These are phyloP conservation scores for Colletotrichum melonis DNA, from an alignment of 2,329 filamentous ascomycete species.

Conservation along the genomic window DNA sequence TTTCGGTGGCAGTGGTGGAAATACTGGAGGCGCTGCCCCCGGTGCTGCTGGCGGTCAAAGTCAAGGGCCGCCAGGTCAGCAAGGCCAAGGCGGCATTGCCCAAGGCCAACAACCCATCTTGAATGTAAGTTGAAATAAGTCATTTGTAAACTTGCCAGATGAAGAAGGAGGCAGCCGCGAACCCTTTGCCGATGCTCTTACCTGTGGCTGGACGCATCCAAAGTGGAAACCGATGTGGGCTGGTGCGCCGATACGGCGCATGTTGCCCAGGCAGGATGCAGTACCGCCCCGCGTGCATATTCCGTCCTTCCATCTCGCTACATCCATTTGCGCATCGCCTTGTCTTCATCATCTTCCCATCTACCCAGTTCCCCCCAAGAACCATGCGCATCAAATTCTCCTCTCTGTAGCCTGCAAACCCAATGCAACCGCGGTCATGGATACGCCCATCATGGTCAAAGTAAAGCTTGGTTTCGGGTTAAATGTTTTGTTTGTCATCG, in stretches of 20 bases:
- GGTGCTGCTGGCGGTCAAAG: conserved; percentile 66
- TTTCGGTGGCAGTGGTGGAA: conserved; percentile 29
- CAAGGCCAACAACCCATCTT: conserved; percentile 75
- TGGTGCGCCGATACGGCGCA: conserved; percentile 33
- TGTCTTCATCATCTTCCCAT: conserved; percentile 16
- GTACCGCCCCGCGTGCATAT: conserved; percentile 25
- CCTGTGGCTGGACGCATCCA: conserved; percentile 30
- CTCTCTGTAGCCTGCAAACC: not conserved
- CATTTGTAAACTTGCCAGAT: conserved; percentile 9
- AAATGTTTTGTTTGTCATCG: not conserved
- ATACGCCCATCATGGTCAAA: conserved; percentile 23
- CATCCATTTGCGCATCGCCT: not conserved
- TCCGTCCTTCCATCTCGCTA: not conserved
- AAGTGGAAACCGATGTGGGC: conserved; percentile 36
- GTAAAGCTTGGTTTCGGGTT: conserved; percentile 13
- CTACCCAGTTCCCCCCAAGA: not conserved
- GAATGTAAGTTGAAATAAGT: conserved; percentile 63
- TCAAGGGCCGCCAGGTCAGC: conserved; percentile 71
- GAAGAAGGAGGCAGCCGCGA: not conserved
- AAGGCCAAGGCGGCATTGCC: conserved; percentile 31
- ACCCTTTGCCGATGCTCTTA: conserved; percentile 5
- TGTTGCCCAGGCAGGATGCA: conserved; percentile 28
- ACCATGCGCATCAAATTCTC: not conserved
- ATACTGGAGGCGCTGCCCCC: conserved; percentile 48
- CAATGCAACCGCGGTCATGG: conserved; percentile 22